Evolutionary conservation across 2,329 filamentous ascomycete species (phyloP), one percentile per base, ranked within the genome.

Genomic region (Arthrobotrys sinensis): DNA sequence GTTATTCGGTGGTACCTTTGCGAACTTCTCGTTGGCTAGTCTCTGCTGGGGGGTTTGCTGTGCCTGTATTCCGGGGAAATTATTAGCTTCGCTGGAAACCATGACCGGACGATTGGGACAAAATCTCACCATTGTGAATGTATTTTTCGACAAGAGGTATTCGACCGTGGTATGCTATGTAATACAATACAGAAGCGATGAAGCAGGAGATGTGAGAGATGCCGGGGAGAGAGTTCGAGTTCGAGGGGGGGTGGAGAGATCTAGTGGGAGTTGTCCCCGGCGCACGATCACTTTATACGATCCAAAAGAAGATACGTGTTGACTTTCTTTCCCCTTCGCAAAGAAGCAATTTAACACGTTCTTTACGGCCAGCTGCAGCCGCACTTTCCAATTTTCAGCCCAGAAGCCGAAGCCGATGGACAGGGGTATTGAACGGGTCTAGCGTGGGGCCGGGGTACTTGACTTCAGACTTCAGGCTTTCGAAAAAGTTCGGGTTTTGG

Each of bases 1-100:
- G 11, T n/a, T 14, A 53, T 53, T 4, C 5, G 10, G 10, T 10
- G 10, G 45, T 72, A 79, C 76, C 84, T 91, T 91, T 81, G 88
- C 90, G 85, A 93, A 96, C 85, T 92, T 91, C 83, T 89, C 89
- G 86, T 96, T 96, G 80, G 91, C 90, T 83, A 90, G 90, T 84
- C 93, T 91, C 87, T 96, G 93, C 85, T 93, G 89, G 81, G 91
- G 92, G 81, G 93, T 96, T 91, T 95, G 75, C 21, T 53, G 92
- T 82, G 90, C 92, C 92, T 94, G 82, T 79, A 34, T 14, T 16
- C 24, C 38, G 28, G 28, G 16, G 11, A 10, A 36, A 16, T 16
- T 12, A 43, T 76, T 76, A 76, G 70, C 62, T 55, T 28, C 24
- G 24, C 2, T 28, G 4, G 24, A 28, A 28, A 28, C 24, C 24